Base-by-base conservation (phyloP, 371 early-diverging fungal genomes). In the Lichtheimia ramosa region DNA sequence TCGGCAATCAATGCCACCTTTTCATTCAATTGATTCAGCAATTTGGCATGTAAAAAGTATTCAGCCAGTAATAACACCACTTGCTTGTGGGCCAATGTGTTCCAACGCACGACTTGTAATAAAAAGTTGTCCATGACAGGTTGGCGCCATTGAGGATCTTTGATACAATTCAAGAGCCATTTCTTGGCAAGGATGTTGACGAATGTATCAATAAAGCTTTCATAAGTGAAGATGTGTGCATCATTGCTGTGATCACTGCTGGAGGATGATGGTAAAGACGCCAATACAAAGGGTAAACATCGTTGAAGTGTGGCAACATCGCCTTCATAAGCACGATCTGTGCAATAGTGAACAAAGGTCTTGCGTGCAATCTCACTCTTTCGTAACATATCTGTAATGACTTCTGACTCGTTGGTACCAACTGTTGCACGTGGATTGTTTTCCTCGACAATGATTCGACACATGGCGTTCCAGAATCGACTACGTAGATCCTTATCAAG, bases 351-450 rank as follows among this genome's bases (percentile, higher is more conserved):
- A 3, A 73, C 75, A 66, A 78, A 71, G 39, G 81, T 74, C 62
- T 85, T 83, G 18, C 85, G 74, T 16, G 83, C 78, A 53, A 82
- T 77, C 27, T 85, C 81, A 23, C 77, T 81, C 25, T 63, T 74
- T 43, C 15, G 56, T 25, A 72, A 48, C 59, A 75, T 43, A 2
- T 57, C 13, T 0, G 58, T 24, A 12, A 73, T 65, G 14, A 43
- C 52, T n/a, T 27, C 43, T 3, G 52, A 3, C 42, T 54, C 23
- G 21, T 34, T 16, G 53, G 61, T 3, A 54, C 43, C n/a, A 64
- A 73, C 20, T 48, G 51, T n/a, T 60, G 57, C 2, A 43, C 54
- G 58, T 3, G 52, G 48, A 13, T 67, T 68, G 43, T 68, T 64
- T 62, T 80, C 77, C 15, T 75, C 59, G 23, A 68, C 24, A 39